Percentiles rank a stretch among this genome's conserved stretches.
These are phyloP conservation scores for Daldinia bambusicola DNA, from an alignment of 495 filamentous ascomycete genomes.

Conservation along the genomic window DNA sequence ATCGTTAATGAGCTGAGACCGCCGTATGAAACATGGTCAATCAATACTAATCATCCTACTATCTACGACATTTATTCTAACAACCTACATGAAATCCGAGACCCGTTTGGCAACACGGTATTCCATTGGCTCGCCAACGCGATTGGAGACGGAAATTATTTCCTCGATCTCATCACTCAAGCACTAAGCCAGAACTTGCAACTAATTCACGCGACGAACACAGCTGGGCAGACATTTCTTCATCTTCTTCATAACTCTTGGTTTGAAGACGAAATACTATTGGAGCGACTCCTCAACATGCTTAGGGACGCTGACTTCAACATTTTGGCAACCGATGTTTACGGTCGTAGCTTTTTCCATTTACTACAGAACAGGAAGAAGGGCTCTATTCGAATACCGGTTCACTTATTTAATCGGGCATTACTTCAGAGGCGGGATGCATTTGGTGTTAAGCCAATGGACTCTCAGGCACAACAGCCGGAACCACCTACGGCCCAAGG, in stretches of 20 bases:
- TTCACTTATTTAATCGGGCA: slow-evolving; percentile 28
- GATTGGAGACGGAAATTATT: slow-evolving; percentile 43
- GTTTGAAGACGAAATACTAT: slow-evolving; percentile 46
- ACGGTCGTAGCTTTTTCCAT: slow-evolving; percentile 60
- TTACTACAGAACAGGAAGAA: slow-evolving; percentile 37
- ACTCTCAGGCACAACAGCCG: slow-evolving; percentile 1
- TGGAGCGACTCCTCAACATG: slow-evolving; percentile 46
- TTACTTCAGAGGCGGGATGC: slow-evolving; percentile 49
- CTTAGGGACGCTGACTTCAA: slow-evolving; percentile 43
- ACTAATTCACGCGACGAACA: slow-evolving; percentile 48
- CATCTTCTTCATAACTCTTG: slow-evolving; percentile 56
- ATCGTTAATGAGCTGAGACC: slow-evolving; percentile 44
- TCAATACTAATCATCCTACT: not conserved
- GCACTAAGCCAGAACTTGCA: slow-evolving; percentile 4
- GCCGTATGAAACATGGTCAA: slow-evolving; percentile 32
- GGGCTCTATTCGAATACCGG: slow-evolving; percentile 28
- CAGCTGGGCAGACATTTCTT: slow-evolving; percentile 60
- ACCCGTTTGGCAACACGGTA: slow-evolving; percentile 57
- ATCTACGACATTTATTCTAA: slow-evolving; percentile 14
- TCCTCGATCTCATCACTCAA: slow-evolving; percentile 47
- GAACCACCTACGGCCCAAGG: not conserved
- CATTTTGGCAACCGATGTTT: slow-evolving; percentile 53
- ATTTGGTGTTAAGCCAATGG: slow-evolving; percentile 49
- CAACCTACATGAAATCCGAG: slow-evolving; percentile 40
- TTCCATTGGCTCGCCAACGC: slow-evolving; percentile 56